phyloP scores from a whole-genome alignment of 148 eudicot species.

The Rheum nobile region DNA sequence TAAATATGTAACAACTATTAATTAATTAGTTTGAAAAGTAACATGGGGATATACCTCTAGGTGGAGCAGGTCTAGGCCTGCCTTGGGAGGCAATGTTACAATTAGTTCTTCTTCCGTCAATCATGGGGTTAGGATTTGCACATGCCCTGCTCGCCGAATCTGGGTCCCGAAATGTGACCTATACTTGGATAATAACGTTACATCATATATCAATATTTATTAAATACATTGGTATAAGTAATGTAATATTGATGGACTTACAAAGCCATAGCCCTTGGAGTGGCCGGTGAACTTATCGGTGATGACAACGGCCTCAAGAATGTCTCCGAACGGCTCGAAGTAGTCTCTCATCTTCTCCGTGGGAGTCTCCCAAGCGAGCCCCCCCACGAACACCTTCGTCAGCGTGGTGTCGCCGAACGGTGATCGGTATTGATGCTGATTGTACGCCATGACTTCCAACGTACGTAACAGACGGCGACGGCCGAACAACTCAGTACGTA shows the following conservation, averaged over 20 bases:
- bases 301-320: slow-evolving; percentile 85
- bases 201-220: no score
- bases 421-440: slow-evolving; percentile 53
- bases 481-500: no score
- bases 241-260: no score
- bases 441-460: slow-evolving; percentile 21
- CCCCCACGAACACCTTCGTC: slow-evolving; percentile 85
- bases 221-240: no score
- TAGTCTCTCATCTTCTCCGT: slow-evolving; percentile 61
- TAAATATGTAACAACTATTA: no score
- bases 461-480: no score
- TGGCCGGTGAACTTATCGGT: slow-evolving; percentile 72
- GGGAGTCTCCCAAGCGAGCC: slow-evolving; percentile 91
- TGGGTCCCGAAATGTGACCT: slow-evolving; percentile 80
- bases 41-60: not conserved
- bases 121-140: slow-evolving; percentile 43
- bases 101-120: slow-evolving; percentile 46
- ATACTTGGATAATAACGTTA: not conserved
- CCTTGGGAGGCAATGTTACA: not conserved
- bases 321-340: slow-evolving; percentile 80
- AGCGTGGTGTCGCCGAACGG: slow-evolving; percentile 82
- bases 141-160: slow-evolving; percentile 67
- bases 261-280: slow-evolving; percentile 96
- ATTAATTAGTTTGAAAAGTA: no score
- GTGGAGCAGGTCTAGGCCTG: not conserved